Evolutionary conservation across 345 rosid species (phyloP).

Genomic region (Heritiera littoralis): DNA sequence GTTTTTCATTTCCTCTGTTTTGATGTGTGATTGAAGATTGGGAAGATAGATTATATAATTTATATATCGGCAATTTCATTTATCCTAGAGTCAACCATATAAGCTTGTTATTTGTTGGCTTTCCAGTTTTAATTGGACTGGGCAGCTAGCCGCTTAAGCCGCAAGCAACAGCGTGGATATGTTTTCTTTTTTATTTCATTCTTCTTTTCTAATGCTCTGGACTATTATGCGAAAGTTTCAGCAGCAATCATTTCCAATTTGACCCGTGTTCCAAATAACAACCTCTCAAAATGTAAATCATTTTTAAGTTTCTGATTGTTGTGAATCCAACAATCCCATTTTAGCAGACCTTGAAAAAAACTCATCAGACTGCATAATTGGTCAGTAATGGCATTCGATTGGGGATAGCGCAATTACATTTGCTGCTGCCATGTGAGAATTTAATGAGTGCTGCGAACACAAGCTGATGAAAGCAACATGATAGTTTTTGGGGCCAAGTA

Average conservation of each 20-base stretch:
- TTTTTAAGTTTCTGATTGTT: background rate
- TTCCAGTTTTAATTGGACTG: too few species aligned
- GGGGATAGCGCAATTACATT: slow-evolving; percentile 2
- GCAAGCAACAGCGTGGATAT: slow-evolving; percentile 27
- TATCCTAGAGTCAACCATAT: too few species aligned
- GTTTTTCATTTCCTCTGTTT: background rate
- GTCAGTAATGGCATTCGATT: slow-evolving; percentile 29
- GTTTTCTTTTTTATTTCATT: slow-evolving; percentile 16
- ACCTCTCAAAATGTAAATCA: background rate
- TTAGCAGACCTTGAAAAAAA: slow-evolving; percentile 29
- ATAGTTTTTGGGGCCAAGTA: slow-evolving; percentile 24
- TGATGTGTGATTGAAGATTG: background rate
- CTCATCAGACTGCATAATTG: slow-evolving; percentile 24
- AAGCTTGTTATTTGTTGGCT: too few species aligned
- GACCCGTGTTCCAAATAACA: background rate
- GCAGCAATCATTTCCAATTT: background rate
- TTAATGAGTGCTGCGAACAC: slow-evolving; percentile 29
- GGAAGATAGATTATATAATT: too few species aligned
- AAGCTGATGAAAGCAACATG: slow-evolving; percentile 20
- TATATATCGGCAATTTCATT: too few species aligned
- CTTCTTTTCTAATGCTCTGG: background rate
- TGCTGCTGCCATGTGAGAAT: slow-evolving; percentile 42
- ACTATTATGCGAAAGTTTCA: background rate
- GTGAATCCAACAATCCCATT: slow-evolving; percentile 12
- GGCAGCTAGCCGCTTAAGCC: slow-evolving; percentile 31